A percentile compares a stretch with the other conserved stretches of the same genome.
phyloP scores from a whole-genome alignment of 1,284 basidiomycete species.

The Heterobasidion parviporum region DNA sequence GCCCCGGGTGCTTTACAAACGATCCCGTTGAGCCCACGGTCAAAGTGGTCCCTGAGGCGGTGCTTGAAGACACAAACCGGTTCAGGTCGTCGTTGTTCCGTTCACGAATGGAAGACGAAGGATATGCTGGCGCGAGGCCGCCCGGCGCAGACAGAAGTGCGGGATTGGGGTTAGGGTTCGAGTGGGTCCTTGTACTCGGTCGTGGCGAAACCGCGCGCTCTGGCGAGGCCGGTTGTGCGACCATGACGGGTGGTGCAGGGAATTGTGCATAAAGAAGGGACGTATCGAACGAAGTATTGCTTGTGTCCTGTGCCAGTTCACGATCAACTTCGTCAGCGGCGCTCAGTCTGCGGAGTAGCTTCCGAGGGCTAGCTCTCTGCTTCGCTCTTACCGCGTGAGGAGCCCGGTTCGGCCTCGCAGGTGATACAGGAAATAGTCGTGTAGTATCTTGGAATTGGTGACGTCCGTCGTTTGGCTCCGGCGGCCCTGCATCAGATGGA shows the following conservation, averaged over 20 bases:
- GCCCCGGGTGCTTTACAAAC: slow-evolving; percentile 78
- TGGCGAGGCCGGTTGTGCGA: slow-evolving; percentile 16
- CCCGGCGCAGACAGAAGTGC: slow-evolving; percentile 15
- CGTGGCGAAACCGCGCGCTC: slow-evolving; percentile 8
- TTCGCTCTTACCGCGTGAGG: slow-evolving; percentile 9
- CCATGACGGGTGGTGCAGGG: slow-evolving; percentile 20
- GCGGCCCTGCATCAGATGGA: not conserved
- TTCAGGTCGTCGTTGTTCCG: slow-evolving; percentile 66
- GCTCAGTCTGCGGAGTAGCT: slow-evolving; percentile 21
- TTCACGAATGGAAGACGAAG: slow-evolving; percentile 40
- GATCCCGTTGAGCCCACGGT: slow-evolving; percentile 67
- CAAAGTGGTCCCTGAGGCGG: slow-evolving; percentile 66
- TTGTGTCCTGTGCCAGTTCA: slow-evolving; percentile 14
- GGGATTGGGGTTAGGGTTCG: slow-evolving; percentile 7
- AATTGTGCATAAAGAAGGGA: slow-evolving; percentile 22
- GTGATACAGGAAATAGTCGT: not conserved
- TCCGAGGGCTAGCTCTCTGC: slow-evolving; percentile 18
- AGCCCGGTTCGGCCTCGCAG: slow-evolving; percentile 3
- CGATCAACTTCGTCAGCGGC: slow-evolving; percentile 26
- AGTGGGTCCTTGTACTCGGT: not conserved
- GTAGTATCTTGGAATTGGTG: not conserved
- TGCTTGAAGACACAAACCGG: slow-evolving; percentile 80
- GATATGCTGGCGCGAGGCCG: slow-evolving; percentile 30
- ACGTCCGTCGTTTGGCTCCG: not conserved
- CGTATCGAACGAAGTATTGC: slow-evolving; percentile 14